phyloP scores from a whole-genome alignment of 257 asterid species.

The Jaltomata sinuosa region DNA sequence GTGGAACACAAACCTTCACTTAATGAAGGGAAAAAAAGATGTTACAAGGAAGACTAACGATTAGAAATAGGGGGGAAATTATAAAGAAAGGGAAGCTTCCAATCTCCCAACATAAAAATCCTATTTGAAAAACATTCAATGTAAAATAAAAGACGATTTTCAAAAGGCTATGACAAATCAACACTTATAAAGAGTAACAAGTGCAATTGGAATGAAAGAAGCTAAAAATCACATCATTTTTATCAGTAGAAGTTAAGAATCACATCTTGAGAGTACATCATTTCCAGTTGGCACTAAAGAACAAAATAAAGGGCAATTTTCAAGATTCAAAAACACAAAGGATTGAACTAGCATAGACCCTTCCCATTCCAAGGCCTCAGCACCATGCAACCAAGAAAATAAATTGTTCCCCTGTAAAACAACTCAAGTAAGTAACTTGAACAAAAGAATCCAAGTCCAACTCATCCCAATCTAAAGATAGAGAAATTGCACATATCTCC shows the following conservation, averaged over 20 bases:
- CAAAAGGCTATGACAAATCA: not conserved
- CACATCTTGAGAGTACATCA: not conserved
- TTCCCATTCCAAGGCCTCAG: conserved; percentile 1
- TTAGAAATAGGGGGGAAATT: not conserved
- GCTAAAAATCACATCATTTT: not conserved
- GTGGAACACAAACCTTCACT: not conserved
- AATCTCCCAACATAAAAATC: not conserved
- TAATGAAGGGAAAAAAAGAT: not conserved
- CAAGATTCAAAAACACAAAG: not conserved
- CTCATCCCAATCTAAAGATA: not conserved
- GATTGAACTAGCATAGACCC: not conserved
- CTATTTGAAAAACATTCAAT: not conserved
- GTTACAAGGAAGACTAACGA: not conserved
- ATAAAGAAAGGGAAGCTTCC: not conserved
- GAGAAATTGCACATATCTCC: not conserved
- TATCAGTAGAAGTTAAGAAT: not conserved
- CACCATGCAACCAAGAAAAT: conserved; percentile 1
- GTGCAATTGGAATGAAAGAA: not conserved
- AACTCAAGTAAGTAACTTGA: not conserved
- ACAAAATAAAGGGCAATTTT: not conserved
- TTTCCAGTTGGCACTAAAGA: not conserved
- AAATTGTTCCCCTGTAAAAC: not conserved
- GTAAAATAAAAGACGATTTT: not conserved
- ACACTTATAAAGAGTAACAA: not conserved
- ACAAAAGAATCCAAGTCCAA: not conserved